Evolutionary conservation across 2,329 filamentous ascomycete species (phyloP).

Genomic region (Colletotrichum sp.): DNA sequence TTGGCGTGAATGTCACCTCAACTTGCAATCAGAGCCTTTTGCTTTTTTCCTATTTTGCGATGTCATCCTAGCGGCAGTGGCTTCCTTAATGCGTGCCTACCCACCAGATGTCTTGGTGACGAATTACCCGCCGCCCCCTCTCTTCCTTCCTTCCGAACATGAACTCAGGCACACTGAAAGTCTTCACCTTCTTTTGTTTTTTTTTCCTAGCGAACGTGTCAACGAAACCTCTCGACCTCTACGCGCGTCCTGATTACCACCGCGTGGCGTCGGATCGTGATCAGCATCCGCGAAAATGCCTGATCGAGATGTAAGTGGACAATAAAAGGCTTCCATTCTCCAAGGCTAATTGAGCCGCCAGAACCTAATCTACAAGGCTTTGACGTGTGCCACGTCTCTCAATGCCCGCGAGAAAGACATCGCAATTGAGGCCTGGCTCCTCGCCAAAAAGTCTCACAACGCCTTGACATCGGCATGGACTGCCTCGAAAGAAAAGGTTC

Average conservation of each 20-base stretch:
- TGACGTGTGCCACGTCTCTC: background rate
- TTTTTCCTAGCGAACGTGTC: background rate
- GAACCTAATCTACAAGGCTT: background rate
- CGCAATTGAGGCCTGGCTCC: background rate
- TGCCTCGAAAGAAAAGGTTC: background rate
- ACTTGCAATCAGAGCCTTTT: no score
- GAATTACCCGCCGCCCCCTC: no score
- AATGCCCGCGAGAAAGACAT: background rate
- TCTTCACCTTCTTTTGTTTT: background rate
- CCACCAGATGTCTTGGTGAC: no score
- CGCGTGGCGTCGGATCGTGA: background rate
- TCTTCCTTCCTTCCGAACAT: no score
- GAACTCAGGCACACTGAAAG: rapidly evolving
- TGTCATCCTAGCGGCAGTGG: no score
- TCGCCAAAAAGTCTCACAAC: background rate
- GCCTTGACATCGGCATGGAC: background rate
- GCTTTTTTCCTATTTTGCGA: no score
- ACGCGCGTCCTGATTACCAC: background rate
- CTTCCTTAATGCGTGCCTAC: no score
- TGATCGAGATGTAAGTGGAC: background rate
- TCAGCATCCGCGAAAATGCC: background rate
- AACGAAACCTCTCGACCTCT: background rate
- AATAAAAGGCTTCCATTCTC: background rate
- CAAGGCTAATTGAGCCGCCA: background rate
- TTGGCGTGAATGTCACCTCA: no score